phyloP scores from a whole-genome alignment of 495 filamentous ascomycete species.

The Penicillium argentinense region DNA sequence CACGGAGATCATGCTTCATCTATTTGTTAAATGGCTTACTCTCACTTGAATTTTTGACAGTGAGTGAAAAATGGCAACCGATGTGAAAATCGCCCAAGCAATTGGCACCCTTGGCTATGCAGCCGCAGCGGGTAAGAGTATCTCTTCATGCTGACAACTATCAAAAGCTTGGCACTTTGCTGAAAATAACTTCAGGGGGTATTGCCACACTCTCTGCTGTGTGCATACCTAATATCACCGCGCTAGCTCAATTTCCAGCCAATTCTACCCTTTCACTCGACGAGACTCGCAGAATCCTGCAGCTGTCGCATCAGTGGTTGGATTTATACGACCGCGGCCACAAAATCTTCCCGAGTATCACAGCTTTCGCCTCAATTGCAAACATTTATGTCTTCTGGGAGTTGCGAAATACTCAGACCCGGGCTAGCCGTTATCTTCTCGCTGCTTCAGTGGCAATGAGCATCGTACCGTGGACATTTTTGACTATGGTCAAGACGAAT shows the following conservation, averaged over 20 bases:
- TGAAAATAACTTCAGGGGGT: slow-evolving; percentile 14
- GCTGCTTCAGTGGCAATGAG: background rate
- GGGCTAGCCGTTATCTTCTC: background rate
- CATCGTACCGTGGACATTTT: background rate
- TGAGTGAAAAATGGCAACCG: slow-evolving; percentile 5
- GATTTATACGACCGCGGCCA: slow-evolving; percentile 29
- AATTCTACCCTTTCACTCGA: slow-evolving; percentile 3
- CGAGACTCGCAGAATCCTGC: slow-evolving; percentile 15
- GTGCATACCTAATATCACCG: slow-evolving; percentile 23
- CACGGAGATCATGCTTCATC: no score
- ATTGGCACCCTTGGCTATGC: slow-evolving; percentile 30
- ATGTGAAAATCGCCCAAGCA: slow-evolving; percentile 22
- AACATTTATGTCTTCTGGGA: slow-evolving; percentile 32
- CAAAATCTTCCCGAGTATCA: slow-evolving; percentile 22
- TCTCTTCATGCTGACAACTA: background rate
- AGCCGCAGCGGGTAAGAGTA: slow-evolving; percentile 18
- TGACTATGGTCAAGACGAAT: background rate
- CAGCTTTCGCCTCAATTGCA: slow-evolving; percentile 21
- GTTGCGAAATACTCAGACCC: slow-evolving; percentile 10
- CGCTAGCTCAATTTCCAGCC: slow-evolving; percentile 17
- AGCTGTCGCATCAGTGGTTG: slow-evolving; percentile 32
- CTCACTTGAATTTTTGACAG: no score
- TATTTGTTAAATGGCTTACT: background rate
- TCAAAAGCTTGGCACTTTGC: background rate
- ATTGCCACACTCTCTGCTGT: slow-evolving; percentile 24